Base-by-base conservation (phyloP, 805 yeast genomes). In the Candida lessepsii region DNA sequence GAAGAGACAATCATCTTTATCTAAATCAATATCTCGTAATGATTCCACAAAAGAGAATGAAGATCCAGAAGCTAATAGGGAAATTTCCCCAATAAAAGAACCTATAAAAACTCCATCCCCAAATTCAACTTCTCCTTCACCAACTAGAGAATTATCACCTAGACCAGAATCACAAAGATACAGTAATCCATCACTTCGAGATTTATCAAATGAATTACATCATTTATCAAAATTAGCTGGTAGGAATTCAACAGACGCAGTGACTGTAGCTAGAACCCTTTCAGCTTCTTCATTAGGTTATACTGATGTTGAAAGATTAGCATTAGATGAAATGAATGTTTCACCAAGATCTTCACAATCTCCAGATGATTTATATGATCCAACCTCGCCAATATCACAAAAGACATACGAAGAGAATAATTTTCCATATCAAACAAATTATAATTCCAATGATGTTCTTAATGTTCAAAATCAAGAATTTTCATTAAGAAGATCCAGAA, bases 151-250 rank as follows among this genome's bases (percentile, higher is more conserved):
- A 14, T 13, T 24, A 11, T 40, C 39, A 9, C 43, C 48, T 25
- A 21, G 41, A 39, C 14, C 29, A 8, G 44, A 40, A 5, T 11
- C 27, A 8, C 36, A 39, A 21, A 37, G 67, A 23, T 61, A 41
- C 40, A 58, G 63, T 35, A 75, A 78, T 51, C 86, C 89, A 3
- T 82, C 91, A 0, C 65, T 86, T 49, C 76, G 77, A 44, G 86
- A 82, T 39, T 71, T 86, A 26, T 83, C 95, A 2, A 77, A 67
- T 45, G 96, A 90, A 58, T 67, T 90, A 40, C 84, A 86, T 48
- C 78, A 74, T 33, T 66, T 89, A 33, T 80, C 91, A 0, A 83
- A 81, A 48, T 68, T 80, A 60, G 95, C 91, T 0, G 93, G 95
- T 0, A 63, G 86, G 60, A 82, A 80, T 39, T 81, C 88, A 3